Percentiles rank a stretch among this genome's conserved stretches.
These are phyloP conservation scores for Talaromyces islandicus DNA, from an alignment of 2,329 filamentous ascomycete species.

Conservation along the genomic window DNA sequence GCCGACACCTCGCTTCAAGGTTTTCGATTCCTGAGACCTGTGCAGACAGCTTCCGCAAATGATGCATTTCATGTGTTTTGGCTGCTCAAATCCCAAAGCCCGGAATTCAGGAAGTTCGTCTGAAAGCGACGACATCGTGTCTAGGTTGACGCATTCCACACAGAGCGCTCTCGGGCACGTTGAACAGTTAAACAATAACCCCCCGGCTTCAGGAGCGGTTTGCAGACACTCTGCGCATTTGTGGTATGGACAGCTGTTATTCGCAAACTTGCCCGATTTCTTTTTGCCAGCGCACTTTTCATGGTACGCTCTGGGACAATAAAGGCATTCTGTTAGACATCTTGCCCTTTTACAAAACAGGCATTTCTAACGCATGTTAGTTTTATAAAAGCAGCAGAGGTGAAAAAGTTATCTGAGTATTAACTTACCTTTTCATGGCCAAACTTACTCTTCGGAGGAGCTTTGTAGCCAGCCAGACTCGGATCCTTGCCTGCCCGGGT, in stretches of 20 bases:
- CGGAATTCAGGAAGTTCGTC: constrained; percentile 49
- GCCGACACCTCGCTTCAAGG: neutral
- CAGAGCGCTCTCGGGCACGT: constrained; percentile 53
- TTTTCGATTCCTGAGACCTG: neutral
- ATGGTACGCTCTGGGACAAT: constrained; percentile 53
- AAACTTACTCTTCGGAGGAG: constrained; percentile 44
- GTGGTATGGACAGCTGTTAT: constrained; percentile 51
- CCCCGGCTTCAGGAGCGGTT: constrained; percentile 40
- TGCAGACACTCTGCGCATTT: constrained; percentile 49
- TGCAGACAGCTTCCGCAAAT: constrained; percentile 17
- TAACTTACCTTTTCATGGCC: constrained; percentile 39
- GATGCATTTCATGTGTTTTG: constrained; percentile 46
- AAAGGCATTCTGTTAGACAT: constrained; percentile 13
- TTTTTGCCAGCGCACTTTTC: constrained; percentile 34
- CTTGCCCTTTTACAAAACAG: constrained; percentile 11
- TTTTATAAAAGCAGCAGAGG: neutral
- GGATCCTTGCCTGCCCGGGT: neutral
- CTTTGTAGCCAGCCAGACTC: constrained; percentile 16
- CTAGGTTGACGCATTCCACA: constrained; percentile 54
- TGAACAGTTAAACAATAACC: constrained; percentile 45
- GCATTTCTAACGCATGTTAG: constrained; percentile 11
- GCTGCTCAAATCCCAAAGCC: constrained; percentile 39
- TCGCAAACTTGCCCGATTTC: constrained; percentile 15
- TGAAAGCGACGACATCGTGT: constrained; percentile 45
- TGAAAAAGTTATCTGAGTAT: neutral